Percentiles rank a stretch among this genome's conserved stretches.
Conservation (phyloP, 129 eudicot genomes). For the Centrapalus pauciflorus region DNA sequence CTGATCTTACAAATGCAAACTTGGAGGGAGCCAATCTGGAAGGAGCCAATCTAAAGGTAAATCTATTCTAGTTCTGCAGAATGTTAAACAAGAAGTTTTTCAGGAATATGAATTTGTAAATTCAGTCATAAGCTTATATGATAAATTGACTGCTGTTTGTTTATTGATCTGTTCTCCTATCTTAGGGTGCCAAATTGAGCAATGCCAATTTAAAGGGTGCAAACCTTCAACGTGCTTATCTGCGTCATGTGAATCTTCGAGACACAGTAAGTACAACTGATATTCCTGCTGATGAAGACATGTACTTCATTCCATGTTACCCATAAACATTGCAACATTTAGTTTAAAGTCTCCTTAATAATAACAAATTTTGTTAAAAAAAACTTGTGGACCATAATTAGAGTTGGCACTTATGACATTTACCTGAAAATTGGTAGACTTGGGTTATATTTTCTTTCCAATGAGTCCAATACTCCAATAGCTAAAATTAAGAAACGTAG, state of each 20-base stretch:
- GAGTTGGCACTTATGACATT: no score
- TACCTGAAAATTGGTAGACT: no score
- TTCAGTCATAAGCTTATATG: neutral
- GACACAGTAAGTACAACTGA: constrained; percentile 58
- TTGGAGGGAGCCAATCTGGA: constrained; percentile 96
- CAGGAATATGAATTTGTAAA: neutral
- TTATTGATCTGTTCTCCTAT: neutral
- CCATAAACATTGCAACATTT: neutral
- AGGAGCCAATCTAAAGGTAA: constrained; percentile 95
- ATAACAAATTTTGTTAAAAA: neutral
- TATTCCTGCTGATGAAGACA: neutral
- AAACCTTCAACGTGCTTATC: constrained; percentile 92
- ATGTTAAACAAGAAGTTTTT: neutral
- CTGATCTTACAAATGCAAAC: constrained; percentile 97
- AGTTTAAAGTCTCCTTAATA: neutral
- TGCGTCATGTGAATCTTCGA: constrained; percentile 85
- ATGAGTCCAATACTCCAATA: no score
- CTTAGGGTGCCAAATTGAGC: constrained; percentile 77
- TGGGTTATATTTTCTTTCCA: no score
- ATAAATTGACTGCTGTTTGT: neutral
- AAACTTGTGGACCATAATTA: no score
- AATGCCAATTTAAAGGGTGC: constrained; percentile 91
- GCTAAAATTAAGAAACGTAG: no score
- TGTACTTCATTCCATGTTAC: neutral
- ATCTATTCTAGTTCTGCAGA: neutral